Evolutionary conservation across 2,329 filamentous ascomycete species (phyloP).

Genomic region (Alternaria sp.): DNA sequence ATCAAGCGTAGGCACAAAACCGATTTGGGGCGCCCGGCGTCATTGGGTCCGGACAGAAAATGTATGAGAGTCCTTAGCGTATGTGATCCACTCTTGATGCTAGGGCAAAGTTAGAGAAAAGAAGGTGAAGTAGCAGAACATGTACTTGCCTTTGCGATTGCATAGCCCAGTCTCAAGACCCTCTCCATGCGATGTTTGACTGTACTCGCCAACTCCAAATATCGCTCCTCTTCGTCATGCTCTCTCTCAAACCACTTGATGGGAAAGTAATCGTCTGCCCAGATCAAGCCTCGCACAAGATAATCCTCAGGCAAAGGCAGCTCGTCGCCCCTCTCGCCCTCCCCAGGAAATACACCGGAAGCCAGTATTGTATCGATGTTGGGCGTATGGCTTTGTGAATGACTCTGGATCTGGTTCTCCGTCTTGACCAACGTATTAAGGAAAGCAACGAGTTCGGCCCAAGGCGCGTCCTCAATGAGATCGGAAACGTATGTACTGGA

Average conservation of each 20-base stretch:
- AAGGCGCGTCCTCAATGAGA: conserved; percentile 55
- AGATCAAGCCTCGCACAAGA: conserved; percentile 68
- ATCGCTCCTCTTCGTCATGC: conserved; percentile 72
- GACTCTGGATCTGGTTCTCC: conserved; percentile 35
- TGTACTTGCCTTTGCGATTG: conserved; percentile 47
- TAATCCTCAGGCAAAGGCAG: conserved; percentile 74
- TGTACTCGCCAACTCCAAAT: conserved; percentile 67
- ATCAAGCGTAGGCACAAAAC: no score
- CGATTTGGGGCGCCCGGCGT: neutral
- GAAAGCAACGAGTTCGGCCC: conserved; percentile 59
- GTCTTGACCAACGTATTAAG: conserved; percentile 59
- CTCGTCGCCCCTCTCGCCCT: conserved; percentile 43
- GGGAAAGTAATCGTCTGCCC: conserved; percentile 66
- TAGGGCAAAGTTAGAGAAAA: conserved; percentile 21
- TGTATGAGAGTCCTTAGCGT: conserved; percentile 32
- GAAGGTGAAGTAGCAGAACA: conserved; percentile 12
- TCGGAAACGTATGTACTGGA: conserved; percentile 40
- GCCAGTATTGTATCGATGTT: conserved; percentile 39
- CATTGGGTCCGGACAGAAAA: conserved; percentile 26
- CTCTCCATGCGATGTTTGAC: conserved; percentile 64
- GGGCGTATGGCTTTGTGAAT: conserved; percentile 21
- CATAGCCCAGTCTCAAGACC: conserved; percentile 63
- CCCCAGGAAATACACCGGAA: conserved; percentile 56
- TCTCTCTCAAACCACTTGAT: conserved; percentile 65
- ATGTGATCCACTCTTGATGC: conserved; percentile 41